phyloP scores from a whole-genome alignment of 164 flowering plant genomes.

The Sedum album region DNA sequence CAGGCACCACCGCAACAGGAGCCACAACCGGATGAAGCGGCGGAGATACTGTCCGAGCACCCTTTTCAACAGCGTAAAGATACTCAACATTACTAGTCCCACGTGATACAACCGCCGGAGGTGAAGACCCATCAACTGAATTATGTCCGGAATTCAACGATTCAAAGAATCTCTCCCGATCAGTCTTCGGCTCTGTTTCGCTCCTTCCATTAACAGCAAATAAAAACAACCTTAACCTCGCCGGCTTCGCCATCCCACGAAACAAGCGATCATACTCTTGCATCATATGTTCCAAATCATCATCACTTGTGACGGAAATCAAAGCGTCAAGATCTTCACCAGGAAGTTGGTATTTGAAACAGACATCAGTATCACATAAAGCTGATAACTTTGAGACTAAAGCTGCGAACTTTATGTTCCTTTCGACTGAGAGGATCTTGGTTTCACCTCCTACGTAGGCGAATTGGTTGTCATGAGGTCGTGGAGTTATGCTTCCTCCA shows the following conservation, averaged over 20 bases:
- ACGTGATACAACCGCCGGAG: constrained; percentile 16
- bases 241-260: constrained; percentile 47
- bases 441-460: constrained; percentile 79
- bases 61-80: constrained; percentile 62
- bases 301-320: constrained; percentile 75
- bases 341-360: constrained; percentile 74
- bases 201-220: constrained; percentile 21
- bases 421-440: constrained; percentile 69
- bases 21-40: constrained; percentile 14
- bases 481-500: constrained; percentile 72
- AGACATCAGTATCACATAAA: constrained; percentile 28
- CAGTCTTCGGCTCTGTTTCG: constrained; percentile 28
- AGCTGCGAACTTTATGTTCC: constrained; percentile 29
- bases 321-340: constrained; percentile 80
- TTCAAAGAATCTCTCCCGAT: constrained; percentile 70
- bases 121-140: constrained; percentile 22
- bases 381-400: constrained; percentile 40
- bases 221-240: constrained; percentile 53
- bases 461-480: constrained; percentile 67
- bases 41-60: constrained; percentile 9
- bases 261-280: constrained; percentile 62
- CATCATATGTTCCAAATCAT: constrained; percentile 87
- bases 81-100: constrained; percentile 36
- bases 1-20: constrained; percentile 16
- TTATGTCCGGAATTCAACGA: constrained; percentile 59